Conservation (phyloP, 2,329 filamentous ascomycete genomes). For the Corynespora cassiicola region DNA sequence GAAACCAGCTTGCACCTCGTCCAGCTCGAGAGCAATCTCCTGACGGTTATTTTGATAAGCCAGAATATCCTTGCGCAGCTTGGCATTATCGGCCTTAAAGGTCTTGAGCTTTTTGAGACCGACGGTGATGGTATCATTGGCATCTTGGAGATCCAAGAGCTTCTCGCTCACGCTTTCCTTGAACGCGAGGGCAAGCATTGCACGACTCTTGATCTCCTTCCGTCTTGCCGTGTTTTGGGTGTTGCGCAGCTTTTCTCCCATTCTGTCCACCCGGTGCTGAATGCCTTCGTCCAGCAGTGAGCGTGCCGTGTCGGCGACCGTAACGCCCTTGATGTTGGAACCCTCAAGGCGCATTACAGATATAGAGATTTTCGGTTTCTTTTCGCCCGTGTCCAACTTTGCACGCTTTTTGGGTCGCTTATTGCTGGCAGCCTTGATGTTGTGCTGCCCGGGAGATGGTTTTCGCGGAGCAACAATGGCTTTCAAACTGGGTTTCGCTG, state of each 20-base stretch:
- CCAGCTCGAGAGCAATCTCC: constrained; percentile 56
- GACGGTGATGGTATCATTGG: constrained; percentile 57
- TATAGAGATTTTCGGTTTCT: constrained; percentile 38
- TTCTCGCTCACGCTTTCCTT: constrained; percentile 56
- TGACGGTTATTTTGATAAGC: constrained; percentile 57
- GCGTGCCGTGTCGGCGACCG: constrained; percentile 59
- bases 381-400: constrained; percentile 29
- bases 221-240: constrained; percentile 48
- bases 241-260: constrained; percentile 46
- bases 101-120: constrained; percentile 53
- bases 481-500: constrained; percentile 11
- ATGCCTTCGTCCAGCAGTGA: constrained; percentile 59
- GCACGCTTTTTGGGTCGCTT: constrained; percentile 36
- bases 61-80: constrained; percentile 55
- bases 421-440: constrained; percentile 19
- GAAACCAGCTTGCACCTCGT: constrained; percentile 50
- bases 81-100: constrained; percentile 52
- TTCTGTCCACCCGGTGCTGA: constrained; percentile 51
- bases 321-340: constrained; percentile 47
- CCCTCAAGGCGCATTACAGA: constrained; percentile 49
- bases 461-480: too few species aligned
- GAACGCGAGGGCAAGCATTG: constrained; percentile 56
- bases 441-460: constrained; percentile 19
- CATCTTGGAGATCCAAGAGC: constrained; percentile 59
- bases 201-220: constrained; percentile 51